phyloP scores from a whole-genome alignment of 306 rosid species.

The Urtica urens region DNA sequence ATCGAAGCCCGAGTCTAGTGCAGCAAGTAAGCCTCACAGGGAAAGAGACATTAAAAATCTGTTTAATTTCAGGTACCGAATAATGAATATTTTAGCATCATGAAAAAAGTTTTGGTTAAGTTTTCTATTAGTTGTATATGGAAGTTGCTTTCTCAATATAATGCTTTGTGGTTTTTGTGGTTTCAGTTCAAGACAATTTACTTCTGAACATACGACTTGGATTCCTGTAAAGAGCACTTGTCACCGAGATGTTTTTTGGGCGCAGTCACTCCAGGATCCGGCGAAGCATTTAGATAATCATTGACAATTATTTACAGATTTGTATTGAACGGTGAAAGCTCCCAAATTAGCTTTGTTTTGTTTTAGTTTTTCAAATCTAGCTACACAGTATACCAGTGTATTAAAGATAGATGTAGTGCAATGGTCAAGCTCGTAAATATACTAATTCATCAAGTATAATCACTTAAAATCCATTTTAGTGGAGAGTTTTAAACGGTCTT shows the following conservation, averaged over 20 bases:
- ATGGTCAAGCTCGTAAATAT: no score
- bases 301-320: not conserved
- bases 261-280: not conserved
- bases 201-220: no score
- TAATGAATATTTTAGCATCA: conserved; percentile 1
- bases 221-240: not conserved
- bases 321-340: no score
- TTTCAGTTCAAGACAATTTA: not conserved
- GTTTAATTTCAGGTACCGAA: conserved; percentile 16
- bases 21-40: conserved; percentile 42
- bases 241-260: not conserved
- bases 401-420: no score
- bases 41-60: conserved; percentile 41
- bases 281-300: not conserved
- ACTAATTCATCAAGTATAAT: no score
- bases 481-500: no score
- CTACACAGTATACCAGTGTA: no score
- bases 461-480: no score
- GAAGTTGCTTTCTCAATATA: not conserved
- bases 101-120: not conserved
- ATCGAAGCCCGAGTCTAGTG: conserved; percentile 26
- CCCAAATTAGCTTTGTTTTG: no score
- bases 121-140: no score
- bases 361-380: no score
- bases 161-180: not conserved